Evolutionary conservation across 2,329 filamentous ascomycete species (phyloP), one percentile per base, ranked within the genome.

Genomic region (Fusarium domesticum): DNA sequence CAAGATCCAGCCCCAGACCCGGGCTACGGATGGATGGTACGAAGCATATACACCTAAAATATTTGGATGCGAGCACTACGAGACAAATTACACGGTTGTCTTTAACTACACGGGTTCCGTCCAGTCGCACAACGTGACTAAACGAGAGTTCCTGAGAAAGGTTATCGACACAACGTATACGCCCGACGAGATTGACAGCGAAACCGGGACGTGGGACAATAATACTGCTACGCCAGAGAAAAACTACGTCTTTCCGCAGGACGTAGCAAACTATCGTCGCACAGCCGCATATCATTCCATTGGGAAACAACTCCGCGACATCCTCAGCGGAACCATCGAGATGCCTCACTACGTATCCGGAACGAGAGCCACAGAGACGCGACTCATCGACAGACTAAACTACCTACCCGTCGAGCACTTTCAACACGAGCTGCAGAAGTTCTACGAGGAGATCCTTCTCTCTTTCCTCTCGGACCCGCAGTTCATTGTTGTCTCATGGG

Each of bases 41-140:
- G 39, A 47, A n/a, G 53, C 54, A 5, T 60, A 60, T 19, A 60
- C 55, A 5, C 57, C 57, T 2, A 57, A n/a, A 14, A 60, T 60
- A 6, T 52, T 60, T 35, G 57, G 53, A 6, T 60, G 57, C 31
- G 57, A 57, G 19, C 56, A 60, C 28, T 51, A 55, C 11, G 36
- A 57, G 34, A 56, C 54, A 8, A 43, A 52, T 16, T 60, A 60
- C 39, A 50, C 43, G 11, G 53, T 60, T 17, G 33, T 39, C 34
- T 50, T 60, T 30, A 60, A 58, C 39, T 55, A 56, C 36, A 60
- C 44, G 6, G 54, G 52, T 11, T 49, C 45, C 6, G 41, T 51
- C 11, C 57, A 60, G 35, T 36, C 25, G 10, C 46, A 57, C 19
- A 42, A 51, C 4, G 45, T 60, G 20, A 37, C 34, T 14, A 42